Evolutionary conservation across 257 asterid species (phyloP), one percentile per base, ranked within the genome.

Genomic region (Solanum chmielewskii): DNA sequence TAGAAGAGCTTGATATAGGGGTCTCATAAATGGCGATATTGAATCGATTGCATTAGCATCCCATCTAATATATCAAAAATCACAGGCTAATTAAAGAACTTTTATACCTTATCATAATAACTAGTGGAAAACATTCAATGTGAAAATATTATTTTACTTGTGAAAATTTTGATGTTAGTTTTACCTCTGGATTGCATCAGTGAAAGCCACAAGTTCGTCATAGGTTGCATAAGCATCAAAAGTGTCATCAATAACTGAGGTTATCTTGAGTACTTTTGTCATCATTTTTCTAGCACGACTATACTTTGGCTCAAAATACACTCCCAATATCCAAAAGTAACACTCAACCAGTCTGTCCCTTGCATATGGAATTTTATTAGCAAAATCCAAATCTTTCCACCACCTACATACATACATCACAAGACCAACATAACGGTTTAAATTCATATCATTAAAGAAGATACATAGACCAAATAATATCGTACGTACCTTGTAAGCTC

Each of bases 311-410:
- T 86, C 88, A 59, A 56, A 76, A 25, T 75, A 31, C 44, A 70
- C 12, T 70, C 77, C 77, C 2, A 70, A 15, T 70, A 12, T 15
- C 75, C 75, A 69, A 6, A 29, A 69, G 29, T 90, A 92, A 87
- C 93, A 37, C 23, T 90, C 93, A 49, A 85, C 91, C n/a, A 90
- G 35, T 69, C 89, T 90, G n/a, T 91, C 90, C 83, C 92, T 89
- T 47, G 89, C 89, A 83, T 88, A 91, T 1, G 91, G 8, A 49
- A 5, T 5, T 66, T 66, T 25, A 0, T 27, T 66, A 13, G 73
- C 20, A 66, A 66, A 66, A 66, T 27, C 37, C 73, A 66, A 66
- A 25, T 66, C 20, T 25, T 66, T 66, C 73, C 73, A 66, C 73
- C 73, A 66, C 73, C 73, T 66, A 25, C 70, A 11, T n/a, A 62